Percentiles rank a stretch among this genome's conserved stretches.
phyloP scores from a whole-genome alignment of 1,284 basidiomycete species.

The Wallemia hederae region DNA sequence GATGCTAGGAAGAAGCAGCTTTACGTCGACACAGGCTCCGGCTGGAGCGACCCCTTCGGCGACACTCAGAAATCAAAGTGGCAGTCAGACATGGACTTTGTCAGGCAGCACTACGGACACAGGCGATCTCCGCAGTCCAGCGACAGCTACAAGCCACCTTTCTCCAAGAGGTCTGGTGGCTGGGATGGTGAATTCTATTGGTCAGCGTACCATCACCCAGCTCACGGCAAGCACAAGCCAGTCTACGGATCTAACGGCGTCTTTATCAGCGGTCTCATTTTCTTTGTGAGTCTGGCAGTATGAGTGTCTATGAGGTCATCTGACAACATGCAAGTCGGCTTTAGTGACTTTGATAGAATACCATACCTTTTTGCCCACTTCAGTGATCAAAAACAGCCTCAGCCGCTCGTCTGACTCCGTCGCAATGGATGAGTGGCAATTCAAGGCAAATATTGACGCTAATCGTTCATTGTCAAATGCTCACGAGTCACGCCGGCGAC shows the following conservation, averaged over 20 bases:
- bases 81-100: background rate
- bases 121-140: background rate
- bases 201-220: background rate
- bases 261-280: background rate
- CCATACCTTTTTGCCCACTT: background rate
- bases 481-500: background rate
- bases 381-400: background rate
- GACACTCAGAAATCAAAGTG: background rate
- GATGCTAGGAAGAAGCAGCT: slow-evolving; percentile 4
- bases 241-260: background rate
- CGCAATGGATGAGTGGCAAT: background rate
- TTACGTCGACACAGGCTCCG: slow-evolving; percentile 8
- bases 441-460: background rate
- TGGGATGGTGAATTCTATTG: slow-evolving; percentile 1
- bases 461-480: background rate
- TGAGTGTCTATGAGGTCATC: background rate
- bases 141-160: background rate
- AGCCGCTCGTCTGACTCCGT: background rate
- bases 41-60: slow-evolving; percentile 6
- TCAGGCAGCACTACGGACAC: background rate
- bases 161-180: background rate
- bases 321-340: background rate
- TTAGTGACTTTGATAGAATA: background rate
- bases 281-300: background rate
- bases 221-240: background rate